Evolutionary conservation across 2,329 filamentous ascomycete species (phyloP), one percentile per base, ranked within the genome.

Genomic region (Curvularia sp.): DNA sequence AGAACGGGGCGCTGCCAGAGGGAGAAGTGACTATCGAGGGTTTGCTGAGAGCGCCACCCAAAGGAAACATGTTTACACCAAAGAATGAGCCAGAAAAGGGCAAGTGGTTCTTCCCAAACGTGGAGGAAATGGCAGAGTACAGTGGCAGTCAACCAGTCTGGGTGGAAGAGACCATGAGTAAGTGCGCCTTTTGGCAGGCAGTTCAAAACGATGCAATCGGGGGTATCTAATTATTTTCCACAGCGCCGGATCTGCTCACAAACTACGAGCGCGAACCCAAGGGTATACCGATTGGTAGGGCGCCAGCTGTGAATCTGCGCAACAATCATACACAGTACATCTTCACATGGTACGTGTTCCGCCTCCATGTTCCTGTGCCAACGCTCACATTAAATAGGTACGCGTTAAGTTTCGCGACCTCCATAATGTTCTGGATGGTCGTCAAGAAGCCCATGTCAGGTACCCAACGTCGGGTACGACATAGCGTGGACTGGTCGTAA

Each of bases 301-400:
- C 92, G 6, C 86, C 95, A 4, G 92, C 96, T 79, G 93, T 99
- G 60, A 96, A 96, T 75, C 81, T 99, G 73, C 87, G 92, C 76
- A 99, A 99, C 76, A 98, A 96, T 79, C 95, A 99, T 79, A 88
- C 92, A 64, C 95, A 98, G 82, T 99, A 99, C 79, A 99, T 99
- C 68, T 95, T 97, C 78, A 99, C 95, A 66, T 99, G 95, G 95
- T 98, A 86, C 73, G 88, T 50, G 30, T 36, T 32, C 36, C 18
- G 15, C 38, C 36, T 32, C 54, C 32, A 38, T 12, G 2, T 21
- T 12, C 34, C 15, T 19, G 9, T n/a, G 30, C 7, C 23, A 28
- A 39, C 34, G 54, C 68, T 74, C 54, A 74, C 42, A 7, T 12
- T 10, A n/a, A 15, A 27, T 66, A 97, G 93, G 93, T 97, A 96